These are phyloP conservation scores for Roridomyces roridus DNA, from an alignment of 768 basidiomycete species.

Conservation along the genomic window DNA sequence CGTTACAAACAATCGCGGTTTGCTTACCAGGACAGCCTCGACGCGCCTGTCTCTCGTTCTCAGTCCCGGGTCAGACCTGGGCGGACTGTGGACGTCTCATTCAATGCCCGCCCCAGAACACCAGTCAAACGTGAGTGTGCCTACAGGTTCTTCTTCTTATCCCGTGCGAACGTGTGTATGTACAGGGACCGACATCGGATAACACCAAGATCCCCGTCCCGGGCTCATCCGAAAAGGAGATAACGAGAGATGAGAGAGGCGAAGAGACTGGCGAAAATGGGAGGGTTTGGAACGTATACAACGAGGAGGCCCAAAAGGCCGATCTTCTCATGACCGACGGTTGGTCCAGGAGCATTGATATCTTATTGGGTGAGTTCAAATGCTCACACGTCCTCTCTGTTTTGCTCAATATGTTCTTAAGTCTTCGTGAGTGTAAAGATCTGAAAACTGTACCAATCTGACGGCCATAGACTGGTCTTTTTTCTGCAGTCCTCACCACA, in stretches of 20 bases:
- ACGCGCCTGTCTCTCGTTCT: constrained; percentile 12
- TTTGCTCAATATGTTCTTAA: constrained; percentile 27
- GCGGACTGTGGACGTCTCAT: constrained; percentile 6
- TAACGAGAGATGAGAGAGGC: constrained; percentile 34
- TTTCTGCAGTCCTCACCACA: constrained; percentile 50
- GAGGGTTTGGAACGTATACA: constrained; percentile 48
- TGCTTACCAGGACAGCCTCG: constrained; percentile 19
- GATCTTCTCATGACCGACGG: constrained; percentile 44
- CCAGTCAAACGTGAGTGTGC: neutral
- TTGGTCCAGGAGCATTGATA: constrained; percentile 50
- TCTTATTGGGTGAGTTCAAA: constrained; percentile 43
- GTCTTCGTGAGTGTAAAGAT: constrained; percentile 45
- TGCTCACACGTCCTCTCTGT: neutral
- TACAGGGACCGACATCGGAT: constrained; percentile 15
- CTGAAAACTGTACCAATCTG: neutral
- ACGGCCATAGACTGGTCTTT: constrained; percentile 44
- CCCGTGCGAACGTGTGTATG: neutral
- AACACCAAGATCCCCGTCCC: constrained; percentile 1
- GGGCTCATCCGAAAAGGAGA: constrained; percentile 4
- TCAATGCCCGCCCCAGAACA: neutral
- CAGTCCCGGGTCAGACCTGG: constrained; percentile 19
- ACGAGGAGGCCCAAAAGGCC: constrained; percentile 43
- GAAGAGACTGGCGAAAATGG: constrained; percentile 41
- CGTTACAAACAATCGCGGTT: constrained; percentile 12
- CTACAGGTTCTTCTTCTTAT: no score